A percentile compares a stretch with the other conserved stretches of the same genome.
These are phyloP conservation scores for Pontederia paniculata DNA, from an alignment of 176 grass and related monocot genomes.

Conservation along the genomic window DNA sequence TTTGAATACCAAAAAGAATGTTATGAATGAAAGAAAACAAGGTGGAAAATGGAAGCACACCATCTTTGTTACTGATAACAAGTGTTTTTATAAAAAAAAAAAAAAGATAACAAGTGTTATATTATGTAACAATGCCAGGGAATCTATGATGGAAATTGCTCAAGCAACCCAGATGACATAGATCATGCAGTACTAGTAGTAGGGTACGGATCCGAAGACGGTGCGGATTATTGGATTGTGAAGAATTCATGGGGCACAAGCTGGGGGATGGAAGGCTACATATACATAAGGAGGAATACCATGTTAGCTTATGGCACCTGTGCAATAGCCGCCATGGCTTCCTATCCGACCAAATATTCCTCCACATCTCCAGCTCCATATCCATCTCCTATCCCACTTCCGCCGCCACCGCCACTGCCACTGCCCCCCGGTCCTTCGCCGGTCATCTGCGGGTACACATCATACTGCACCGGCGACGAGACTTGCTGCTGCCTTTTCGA, in stretches of 20 bases:
- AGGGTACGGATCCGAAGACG: constrained; percentile 34
- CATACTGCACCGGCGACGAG: constrained; percentile 31
- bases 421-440: constrained; percentile 14
- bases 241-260: constrained; percentile 42
- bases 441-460: constrained; percentile 26
- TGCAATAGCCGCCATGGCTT: constrained; percentile 38
- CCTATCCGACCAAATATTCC: constrained; percentile 32
- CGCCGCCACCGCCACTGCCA: constrained; percentile 3
- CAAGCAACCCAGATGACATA: constrained; percentile 35
- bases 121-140: constrained; percentile 17
- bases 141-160: constrained; percentile 40
- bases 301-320: constrained; percentile 27
- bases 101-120: too few relatives aligned
- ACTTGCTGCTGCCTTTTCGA: constrained; percentile 41
- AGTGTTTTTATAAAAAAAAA: too few relatives aligned
- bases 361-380: constrained; percentile 10
- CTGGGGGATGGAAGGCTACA: constrained; percentile 42
- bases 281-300: constrained; percentile 31
- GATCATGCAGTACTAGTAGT: constrained; percentile 43
- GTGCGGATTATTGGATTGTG: constrained; percentile 34
- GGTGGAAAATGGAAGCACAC: too few relatives aligned
- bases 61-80: too few relatives aligned
- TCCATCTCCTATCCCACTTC: constrained; percentile 26
- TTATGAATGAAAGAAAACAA: too few relatives aligned
- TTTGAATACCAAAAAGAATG: too few relatives aligned